Base-by-base conservation (phyloP, 2,329 filamentous ascomycete species). In the Trichoderma endophyticum region DNA sequence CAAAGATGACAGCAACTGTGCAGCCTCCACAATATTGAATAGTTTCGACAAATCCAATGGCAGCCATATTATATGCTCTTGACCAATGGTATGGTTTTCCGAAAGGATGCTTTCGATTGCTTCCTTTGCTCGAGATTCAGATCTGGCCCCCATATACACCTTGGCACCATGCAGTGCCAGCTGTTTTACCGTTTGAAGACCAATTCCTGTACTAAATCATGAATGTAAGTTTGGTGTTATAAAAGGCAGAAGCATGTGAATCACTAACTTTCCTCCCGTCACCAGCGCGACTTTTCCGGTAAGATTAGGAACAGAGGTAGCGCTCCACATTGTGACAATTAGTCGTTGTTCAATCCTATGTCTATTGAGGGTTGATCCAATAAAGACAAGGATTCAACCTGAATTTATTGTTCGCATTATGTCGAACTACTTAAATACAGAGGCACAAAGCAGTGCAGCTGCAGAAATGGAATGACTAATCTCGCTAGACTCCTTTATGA, bases 261-360 rank as follows among this genome's bases (percentile, higher is more conserved):
- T 21, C n/a, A 66, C 63, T n/a, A 21, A 66, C 48, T 66, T 66
- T 56, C 63, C 63, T 14, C 63, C 63, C 7, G 63, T 66, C 11
- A 66, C 63, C 15, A 66, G 24, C 4, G 15, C 7, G 9, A 66
- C 63, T 66, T 54, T 36, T 21, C 63, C 48, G 3, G 48, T 12
- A 6, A 66, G 48, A n/a, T 56, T 18, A n/a, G 63, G 63, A 39
- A 66, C 57, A 2, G 63, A 56, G 12, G 63, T 18, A 4, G 39
- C 48, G 15, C 18, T 36, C 63, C 65, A 68, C 30, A 59, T 59
- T n/a, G 28, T 32, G 5, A 18, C 2, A 51, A 51, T 21, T 21
- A 9, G 43, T 21, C 9, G 43, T 9, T 12, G 8, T 51, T 51
- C n/a, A 21, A 51, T 21, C 4, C 2, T 9, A 6, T n/a, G 26